Evolutionary conservation across 495 filamentous ascomycete species (phyloP), one percentile per base, ranked within the genome.

Genomic region (Trypethelium eluteriae): DNA sequence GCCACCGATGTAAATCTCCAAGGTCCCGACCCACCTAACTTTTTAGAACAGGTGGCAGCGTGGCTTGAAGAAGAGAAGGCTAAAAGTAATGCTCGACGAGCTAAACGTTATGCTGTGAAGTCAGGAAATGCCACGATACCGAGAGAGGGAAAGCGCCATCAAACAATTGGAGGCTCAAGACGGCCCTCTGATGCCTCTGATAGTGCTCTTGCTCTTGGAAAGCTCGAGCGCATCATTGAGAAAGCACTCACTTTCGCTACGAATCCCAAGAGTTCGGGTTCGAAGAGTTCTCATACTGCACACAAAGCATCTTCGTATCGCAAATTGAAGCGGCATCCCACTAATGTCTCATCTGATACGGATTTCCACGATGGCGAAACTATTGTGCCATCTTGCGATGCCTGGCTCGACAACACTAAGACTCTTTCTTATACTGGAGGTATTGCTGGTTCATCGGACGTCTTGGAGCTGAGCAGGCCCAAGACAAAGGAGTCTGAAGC

Each of bases 331-430:
- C 68, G 70, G 12, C 71, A 71, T 9, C 64, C 71, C n/a, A 77
- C 73, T 14, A 69, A 46, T 44, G 70, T 64, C 11, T 89, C 89
- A 32, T 95, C 91, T 0, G 92, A 96, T 70, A 94, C 90, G 2
- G 92, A 96, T 62, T 80, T 71, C 38, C 72, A 83, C 14, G 90
- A 93, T 64, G 80, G 81, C 14, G 90, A 94, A 57, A 79, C 85
- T 34, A 69, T 86, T 38, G 88, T 93, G 2, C 91, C 91, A 5
- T 83, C 80, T 68, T 93, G 91, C 66, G 91, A 97, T 71, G 89
- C 82, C 14, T 74, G 85, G 3, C 83, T 97, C 39, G 91, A 97
- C 74, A 97, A 97, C 72, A 89, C 91, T 6, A 93, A 91, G 75
- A 93, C 91, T 0, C 74, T 95, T 66, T 83, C 87, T 36, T 96